Evolutionary conservation across 169 alveolate species (phyloP).

Genomic region (Cryptosporidium sp.): DNA sequence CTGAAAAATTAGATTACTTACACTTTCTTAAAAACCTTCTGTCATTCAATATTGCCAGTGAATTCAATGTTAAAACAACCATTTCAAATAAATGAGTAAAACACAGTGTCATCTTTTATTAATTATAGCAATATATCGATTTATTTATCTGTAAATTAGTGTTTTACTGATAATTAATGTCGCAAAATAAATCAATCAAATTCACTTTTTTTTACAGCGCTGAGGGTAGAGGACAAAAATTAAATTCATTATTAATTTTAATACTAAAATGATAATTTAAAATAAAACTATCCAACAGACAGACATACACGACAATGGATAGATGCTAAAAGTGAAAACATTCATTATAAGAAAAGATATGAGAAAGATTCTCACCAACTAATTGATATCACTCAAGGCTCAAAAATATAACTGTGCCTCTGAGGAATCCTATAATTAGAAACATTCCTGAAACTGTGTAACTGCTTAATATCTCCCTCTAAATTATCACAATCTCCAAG

Average conservation of each 20-base stretch:
- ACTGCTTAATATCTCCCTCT: slow-evolving; percentile 4
- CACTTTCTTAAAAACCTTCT: slow-evolving; percentile 65
- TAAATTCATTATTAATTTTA: not conserved
- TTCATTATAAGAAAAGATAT: not conserved
- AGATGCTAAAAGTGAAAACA: not conserved
- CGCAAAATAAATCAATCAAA: not conserved
- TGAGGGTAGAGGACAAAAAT: not conserved
- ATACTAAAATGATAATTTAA: not conserved
- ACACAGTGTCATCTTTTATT: slow-evolving; percentile 37
- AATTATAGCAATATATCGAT: not conserved
- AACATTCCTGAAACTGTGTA: not conserved
- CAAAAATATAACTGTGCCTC: slow-evolving; percentile 57
- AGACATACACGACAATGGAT: not conserved
- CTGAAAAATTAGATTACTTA: not conserved
- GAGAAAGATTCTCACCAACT: not conserved
- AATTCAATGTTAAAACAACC: slow-evolving; percentile 51
- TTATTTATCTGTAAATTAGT: not conserved
- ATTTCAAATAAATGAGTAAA: slow-evolving; percentile 69
- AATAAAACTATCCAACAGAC: not conserved
- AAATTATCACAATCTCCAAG: not conserved
- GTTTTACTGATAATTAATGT: not conserved
- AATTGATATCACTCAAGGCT: slow-evolving; percentile 12
- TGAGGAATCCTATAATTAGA: not conserved
- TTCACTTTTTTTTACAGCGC: slow-evolving; percentile 1
- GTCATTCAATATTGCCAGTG: slow-evolving; percentile 67